A percentile compares a stretch with the other conserved stretches of the same genome.
Evolutionary conservation across 2,329 filamentous ascomycete genomes (phyloP).

Genomic region (Talaromyces marneffei): DNA sequence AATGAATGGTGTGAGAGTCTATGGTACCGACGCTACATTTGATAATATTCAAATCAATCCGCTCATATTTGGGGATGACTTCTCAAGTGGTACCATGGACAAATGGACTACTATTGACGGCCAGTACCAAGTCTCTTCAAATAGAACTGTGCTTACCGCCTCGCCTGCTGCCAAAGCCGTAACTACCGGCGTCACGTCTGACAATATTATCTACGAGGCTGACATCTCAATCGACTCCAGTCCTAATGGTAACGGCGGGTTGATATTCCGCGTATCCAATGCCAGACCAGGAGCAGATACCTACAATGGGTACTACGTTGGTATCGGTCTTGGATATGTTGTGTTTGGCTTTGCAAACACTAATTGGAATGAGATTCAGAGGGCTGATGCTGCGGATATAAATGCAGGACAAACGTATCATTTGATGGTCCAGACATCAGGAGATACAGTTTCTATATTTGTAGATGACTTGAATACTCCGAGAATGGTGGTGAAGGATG

Average conservation of each 20-base stretch:
- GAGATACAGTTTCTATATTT: neutral
- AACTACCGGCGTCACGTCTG: neutral
- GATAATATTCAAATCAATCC: too few species aligned
- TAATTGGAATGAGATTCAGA: neutral
- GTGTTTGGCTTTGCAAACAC: neutral
- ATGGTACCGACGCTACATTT: too few species aligned
- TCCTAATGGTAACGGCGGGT: neutral
- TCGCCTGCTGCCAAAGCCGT: neutral
- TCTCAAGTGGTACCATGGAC: too few species aligned
- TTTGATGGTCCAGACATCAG: neutral
- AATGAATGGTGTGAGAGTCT: too few species aligned
- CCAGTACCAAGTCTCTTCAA: too few species aligned
- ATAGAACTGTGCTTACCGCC: too few species aligned
- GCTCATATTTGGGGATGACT: too few species aligned
- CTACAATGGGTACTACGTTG: neutral
- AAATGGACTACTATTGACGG: too few species aligned
- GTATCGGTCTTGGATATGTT: neutral
- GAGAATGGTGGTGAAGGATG: neutral
- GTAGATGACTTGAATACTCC: neutral
- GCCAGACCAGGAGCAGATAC: neutral
- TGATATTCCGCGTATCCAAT: neutral
- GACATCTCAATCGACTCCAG: neutral
- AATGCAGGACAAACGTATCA: neutral
- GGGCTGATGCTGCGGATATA: neutral
- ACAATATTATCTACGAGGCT: neutral